A percentile compares a stretch with the other conserved stretches of the same genome.
Conservation (phyloP, 2,329 filamentous ascomycete species). For the Hypoxylon sp. region DNA sequence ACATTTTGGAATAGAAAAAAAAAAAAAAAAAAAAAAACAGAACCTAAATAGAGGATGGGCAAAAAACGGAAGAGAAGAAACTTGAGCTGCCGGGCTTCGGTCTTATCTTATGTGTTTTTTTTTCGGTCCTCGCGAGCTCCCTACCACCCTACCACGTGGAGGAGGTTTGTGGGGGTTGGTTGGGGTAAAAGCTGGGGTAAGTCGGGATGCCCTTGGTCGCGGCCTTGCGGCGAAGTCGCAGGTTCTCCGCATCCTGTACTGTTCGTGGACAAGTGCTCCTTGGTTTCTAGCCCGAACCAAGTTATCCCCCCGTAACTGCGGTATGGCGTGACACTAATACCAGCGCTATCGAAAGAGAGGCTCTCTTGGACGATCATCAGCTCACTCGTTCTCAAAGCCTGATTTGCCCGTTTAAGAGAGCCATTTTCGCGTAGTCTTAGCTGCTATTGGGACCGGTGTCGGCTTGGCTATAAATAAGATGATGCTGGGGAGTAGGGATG, state of each 20-base stretch:
- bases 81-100: neutral
- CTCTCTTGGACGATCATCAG: neutral
- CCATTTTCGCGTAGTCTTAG: neutral
- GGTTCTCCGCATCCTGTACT: conserved; percentile 28
- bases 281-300: conserved; percentile 13
- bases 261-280: conserved; percentile 8
- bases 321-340: conserved; percentile 2
- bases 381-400: neutral
- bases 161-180: conserved; percentile 28
- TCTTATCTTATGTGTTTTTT: conserved; percentile 26
- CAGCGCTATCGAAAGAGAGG: neutral
- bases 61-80: conserved; percentile 3
- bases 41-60: too few relatives aligned
- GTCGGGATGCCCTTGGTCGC: conserved; percentile 6
- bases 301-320: conserved; percentile 16
- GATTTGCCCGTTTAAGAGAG: neutral
- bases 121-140: conserved; percentile 12
- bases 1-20: conserved; percentile 15
- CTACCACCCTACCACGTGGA: conserved; percentile 27
- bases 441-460: neutral
- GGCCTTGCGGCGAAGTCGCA: conserved; percentile 7
- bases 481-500: neutral
- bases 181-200: conserved; percentile 40
- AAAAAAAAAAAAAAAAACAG: too few relatives aligned
- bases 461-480: too few relatives aligned